Evolutionary conservation across 371 early-diverging fungal species (phyloP), one percentile per base, ranked within the genome.

Genomic region (Batkoa obscura): DNA sequence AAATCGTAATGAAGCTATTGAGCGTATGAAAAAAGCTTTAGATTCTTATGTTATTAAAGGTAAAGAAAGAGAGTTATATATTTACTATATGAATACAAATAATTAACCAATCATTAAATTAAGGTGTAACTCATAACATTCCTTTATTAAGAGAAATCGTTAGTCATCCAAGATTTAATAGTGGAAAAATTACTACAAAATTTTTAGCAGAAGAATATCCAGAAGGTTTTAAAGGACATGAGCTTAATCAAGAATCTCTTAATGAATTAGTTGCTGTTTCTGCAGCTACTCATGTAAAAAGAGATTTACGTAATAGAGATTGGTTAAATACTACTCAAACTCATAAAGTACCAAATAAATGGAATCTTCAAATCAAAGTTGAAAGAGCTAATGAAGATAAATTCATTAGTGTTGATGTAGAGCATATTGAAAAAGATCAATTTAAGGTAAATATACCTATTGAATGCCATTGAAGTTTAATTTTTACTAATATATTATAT

Each of bases 161-260:
- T 57, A 65, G 76, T 35, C 86, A 85, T 65, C 73, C 80, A 9
- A 73, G 82, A 38, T 96, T 93, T 66, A 68, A 58, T 32, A 56
- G 69, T 2, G 94, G 97, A 45, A 76, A 75, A 60, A 78, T 88
- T 62, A 80, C 88, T 9, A 94, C 94, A 32, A 78, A 85, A 57
- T 94, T 93, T 70, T 69, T 96, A 61, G 76, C 88, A 1, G 84
- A 90, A 65, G 87, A 90, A 54, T 93, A 90, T 67, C 92, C 94
- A 1, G 58, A 69, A n/a, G 96, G 94, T 1, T 92, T 90, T 75
- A 76, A 79, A 61, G 88, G 90, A 17, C 79, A 80, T 60, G 31
- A 58, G 0, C 67, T 88, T 39, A 70, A 69, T 13, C 58, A 59
- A 2, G 62, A 65, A 10, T 64, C 76, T 0, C 57, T 73, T 3